Conservation (phyloP, 805 yeast genomes). For the Suhomyces pyralidae region DNA sequence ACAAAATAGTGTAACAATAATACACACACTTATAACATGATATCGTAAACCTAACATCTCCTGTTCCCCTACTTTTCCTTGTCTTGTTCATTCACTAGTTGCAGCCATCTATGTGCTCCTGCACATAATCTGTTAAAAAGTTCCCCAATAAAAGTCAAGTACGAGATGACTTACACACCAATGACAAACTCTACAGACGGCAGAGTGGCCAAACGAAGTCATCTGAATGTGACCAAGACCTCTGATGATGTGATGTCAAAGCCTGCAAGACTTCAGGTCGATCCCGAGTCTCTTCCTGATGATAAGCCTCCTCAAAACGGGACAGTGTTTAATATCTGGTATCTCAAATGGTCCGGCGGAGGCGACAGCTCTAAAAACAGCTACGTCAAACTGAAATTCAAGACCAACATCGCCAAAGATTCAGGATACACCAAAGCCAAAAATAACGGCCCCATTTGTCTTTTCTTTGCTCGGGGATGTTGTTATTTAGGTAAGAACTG, state of each 20-base stretch:
- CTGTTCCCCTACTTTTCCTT: no score
- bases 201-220: neutral
- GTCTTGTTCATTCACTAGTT: neutral
- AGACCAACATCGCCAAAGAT: slow-evolving; percentile 60
- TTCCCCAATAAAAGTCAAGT: neutral
- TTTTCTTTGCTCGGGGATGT: slow-evolving; percentile 86
- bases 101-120: neutral
- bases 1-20: neutral
- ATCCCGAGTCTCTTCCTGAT: slow-evolving; percentile 52
- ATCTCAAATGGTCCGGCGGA: slow-evolving; percentile 76
- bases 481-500: slow-evolving; percentile 80
- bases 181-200: neutral
- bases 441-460: slow-evolving; percentile 56
- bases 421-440: slow-evolving; percentile 76
- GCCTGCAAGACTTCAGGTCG: slow-evolving; percentile 74
- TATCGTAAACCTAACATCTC: no score
- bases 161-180: neutral
- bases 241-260: neutral
- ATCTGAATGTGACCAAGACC: neutral
- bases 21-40: neutral
- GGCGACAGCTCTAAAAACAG: slow-evolving; percentile 51
- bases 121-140: neutral
- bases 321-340: slow-evolving; percentile 83
- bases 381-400: slow-evolving; percentile 52
- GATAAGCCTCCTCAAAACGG: slow-evolving; percentile 80